These are phyloP conservation scores for Symbiodinium natans DNA, from an alignment of 73 alveolate genomes.

Conservation along the genomic window DNA sequence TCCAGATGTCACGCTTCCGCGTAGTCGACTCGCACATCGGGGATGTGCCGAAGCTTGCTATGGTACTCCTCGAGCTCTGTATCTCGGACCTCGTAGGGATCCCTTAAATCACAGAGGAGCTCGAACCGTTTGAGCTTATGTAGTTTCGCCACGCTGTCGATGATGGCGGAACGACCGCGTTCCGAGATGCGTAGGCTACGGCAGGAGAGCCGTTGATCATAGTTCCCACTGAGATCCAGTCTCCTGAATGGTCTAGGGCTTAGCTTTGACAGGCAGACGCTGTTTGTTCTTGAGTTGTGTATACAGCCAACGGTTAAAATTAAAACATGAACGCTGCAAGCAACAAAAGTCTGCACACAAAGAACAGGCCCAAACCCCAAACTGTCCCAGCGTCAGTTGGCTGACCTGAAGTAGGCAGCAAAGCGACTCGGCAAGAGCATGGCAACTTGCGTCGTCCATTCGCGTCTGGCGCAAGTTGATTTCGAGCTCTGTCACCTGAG, in stretches of 20 bases:
- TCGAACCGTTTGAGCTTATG: neutral
- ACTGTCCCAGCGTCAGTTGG: neutral
- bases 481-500: neutral
- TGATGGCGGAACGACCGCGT: neutral
- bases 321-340: neutral
- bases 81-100: neutral
- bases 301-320: neutral
- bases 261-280: neutral
- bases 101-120: neutral
- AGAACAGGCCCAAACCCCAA: neutral
- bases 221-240: neutral
- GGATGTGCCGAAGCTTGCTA: neutral
- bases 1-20: neutral
- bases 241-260: neutral
- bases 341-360: neutral
- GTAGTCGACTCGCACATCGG: neutral
- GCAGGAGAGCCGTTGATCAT: neutral
- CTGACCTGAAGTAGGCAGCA: neutral
- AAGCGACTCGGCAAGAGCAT: neutral
- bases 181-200: neutral
- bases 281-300: neutral
- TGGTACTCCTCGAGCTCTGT: neutral
- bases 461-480: neutral
- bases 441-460: neutral
- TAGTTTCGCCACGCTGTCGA: neutral